Evolutionary conservation across 352 stramenopile species (phyloP), one percentile per base, ranked within the genome.

Genomic region (Globisporangium paroecandrum): DNA sequence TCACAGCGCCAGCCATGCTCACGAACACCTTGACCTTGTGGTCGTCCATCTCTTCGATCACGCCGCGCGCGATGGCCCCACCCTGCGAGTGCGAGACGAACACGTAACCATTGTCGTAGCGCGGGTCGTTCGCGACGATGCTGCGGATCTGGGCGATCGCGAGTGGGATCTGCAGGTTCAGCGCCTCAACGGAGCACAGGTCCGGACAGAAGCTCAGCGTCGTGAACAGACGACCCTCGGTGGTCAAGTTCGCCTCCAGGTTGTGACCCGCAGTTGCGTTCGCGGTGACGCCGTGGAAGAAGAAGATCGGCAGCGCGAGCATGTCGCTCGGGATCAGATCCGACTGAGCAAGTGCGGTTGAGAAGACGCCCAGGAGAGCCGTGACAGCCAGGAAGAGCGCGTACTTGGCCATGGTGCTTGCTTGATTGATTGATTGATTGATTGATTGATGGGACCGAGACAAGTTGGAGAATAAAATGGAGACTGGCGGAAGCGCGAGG

Each of bases 21-120:
- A 89, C 72, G 53, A 85, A 77, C 9, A 69, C 75, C 38, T 86
- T 69, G 7, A 76, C 75, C 0, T 79, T 80, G 72, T 89, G 79
- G 64, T 85, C 76, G 43, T 89, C 76, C 81, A 83, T 85, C 47
- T 82, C 58, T 67, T 89, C 76, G 27, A 84, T 70, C 32, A 89
- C 79, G 0, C 65, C 70, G 2, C 78, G 72, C 46, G 77, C 75
- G 18, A 88, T 66, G n/a, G 78, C 55, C 1, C 62, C 75, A 32
- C 81, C 81, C 61, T 87, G 76, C 4, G 79, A 89, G 53, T 87
- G 75, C 0, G 58, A 75, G 15, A 89, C 73, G 47, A 89, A 77
- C 10, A 83, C 66, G 70, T 87, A 88, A 36, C 77, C 79, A 10
- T 75, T 51, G 12, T 55, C 55, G 20, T 75, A 77, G 29, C 71